These are phyloP conservation scores for Ophiostoma perfectum DNA, from an alignment of 2,329 filamentous ascomycete genomes.

Conservation along the genomic window DNA sequence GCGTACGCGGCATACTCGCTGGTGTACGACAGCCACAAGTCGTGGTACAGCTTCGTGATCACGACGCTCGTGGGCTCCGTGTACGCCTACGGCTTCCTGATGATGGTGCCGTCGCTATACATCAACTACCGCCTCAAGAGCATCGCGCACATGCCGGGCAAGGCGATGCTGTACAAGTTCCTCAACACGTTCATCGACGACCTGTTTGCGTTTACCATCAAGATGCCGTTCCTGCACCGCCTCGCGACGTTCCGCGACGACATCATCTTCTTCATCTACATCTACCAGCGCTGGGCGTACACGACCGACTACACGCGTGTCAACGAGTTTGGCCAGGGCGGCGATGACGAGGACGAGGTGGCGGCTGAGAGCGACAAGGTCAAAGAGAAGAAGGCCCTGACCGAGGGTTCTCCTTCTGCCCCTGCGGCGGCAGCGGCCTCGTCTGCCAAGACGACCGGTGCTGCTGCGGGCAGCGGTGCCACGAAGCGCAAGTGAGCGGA, in stretches of 20 bases:
- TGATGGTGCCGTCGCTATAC: slow-evolving; percentile 97
- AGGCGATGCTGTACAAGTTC: slow-evolving; percentile 98
- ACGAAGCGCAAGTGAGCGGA: slow-evolving; percentile 43
- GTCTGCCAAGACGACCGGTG: slow-evolving; percentile 37
- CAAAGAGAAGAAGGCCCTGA: slow-evolving; percentile 34
- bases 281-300: slow-evolving; percentile 93
- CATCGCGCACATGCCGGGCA: slow-evolving; percentile 93
- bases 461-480: slow-evolving; percentile 42
- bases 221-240: slow-evolving; percentile 93
- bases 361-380: slow-evolving; percentile 33
- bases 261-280: slow-evolving; percentile 94
- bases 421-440: slow-evolving; percentile 40
- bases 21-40: slow-evolving; percentile 91
- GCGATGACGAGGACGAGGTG: slow-evolving; percentile 62
- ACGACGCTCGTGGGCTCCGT: slow-evolving; percentile 91
- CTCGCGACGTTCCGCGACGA: slow-evolving; percentile 91
- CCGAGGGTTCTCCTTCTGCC: neutral
- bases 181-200: slow-evolving; percentile 99
- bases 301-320: slow-evolving; percentile 85
- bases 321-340: slow-evolving; percentile 97
- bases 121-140: slow-evolving; percentile 98
- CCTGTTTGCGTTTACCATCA: slow-evolving; percentile 97
- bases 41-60: slow-evolving; percentile 96
- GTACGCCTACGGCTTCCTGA: slow-evolving; percentile 96
- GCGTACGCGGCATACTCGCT: slow-evolving; percentile 90